Evolutionary conservation across 2,329 filamentous ascomycete genomes (phyloP), one percentile per base, ranked within the genome.

Genomic region (Xylaria sp.): DNA sequence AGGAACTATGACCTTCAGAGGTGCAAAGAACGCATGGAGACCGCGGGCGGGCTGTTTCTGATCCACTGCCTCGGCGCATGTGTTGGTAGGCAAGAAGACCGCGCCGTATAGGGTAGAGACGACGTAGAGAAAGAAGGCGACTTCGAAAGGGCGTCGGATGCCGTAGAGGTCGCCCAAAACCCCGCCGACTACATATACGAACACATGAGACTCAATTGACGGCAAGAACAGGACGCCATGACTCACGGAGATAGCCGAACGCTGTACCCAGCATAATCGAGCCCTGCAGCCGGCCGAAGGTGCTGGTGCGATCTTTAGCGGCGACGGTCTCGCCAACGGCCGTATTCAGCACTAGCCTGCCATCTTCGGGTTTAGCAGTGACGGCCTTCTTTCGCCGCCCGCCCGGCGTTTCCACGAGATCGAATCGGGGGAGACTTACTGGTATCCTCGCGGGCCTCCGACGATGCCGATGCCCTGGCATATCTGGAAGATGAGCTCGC

Each of bases 401-500:
- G 2, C 39, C 37, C 37, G 23, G 9, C 25, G 20, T 13, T 18
- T 8, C 15, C 13, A 5, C 20, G 12, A 23, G 41, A n/a, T 32
- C 20, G 50, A 25, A 44, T 52, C 7, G 23, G n/a, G 23, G 28
- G 20, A 20, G 4, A 46, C 52, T 62, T 39, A 78, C 77, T 92
- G 85, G 74, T 92, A 93, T 0, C 91, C 91, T 0, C 87, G 87
- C 0, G 91, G 91, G 0, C 91, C 91, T 0, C 91, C 91, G 2
- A 93, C 72, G 18, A 92, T 82, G 0, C 89, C 92, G 63, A 93
- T 90, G 18, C 90, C 80, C 80, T 93, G 91, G 0, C 88, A 90
- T 32, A 80, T 80, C 78, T 93, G 91, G 37, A 93, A 87, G 34
- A 92, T 89, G 15, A 88, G 80, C 74, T 93, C 91, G n/a, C 91